Conservation (phyloP, 352 stramenopile genomes). For the Phytophthora europaea region DNA sequence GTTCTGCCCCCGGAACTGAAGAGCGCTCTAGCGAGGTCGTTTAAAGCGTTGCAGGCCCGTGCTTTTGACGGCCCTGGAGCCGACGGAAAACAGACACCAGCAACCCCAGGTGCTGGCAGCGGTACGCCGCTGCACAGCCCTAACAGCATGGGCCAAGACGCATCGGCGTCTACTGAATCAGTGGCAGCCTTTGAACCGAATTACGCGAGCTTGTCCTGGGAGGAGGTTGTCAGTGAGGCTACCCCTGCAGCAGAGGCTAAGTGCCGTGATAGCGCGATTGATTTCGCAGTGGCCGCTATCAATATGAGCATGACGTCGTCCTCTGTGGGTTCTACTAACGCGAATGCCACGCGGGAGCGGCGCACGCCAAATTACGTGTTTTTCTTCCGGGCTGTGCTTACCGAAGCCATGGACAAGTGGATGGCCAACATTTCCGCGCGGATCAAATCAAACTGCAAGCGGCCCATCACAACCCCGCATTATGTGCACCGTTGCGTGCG, state of each 20-base stretch:
- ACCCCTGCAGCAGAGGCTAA: slow-evolving; percentile 64
- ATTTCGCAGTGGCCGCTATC: slow-evolving; percentile 77
- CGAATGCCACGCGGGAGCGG: slow-evolving; percentile 80
- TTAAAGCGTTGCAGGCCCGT: slow-evolving; percentile 81
- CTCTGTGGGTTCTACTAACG: slow-evolving; percentile 73
- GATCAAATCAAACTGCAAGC: slow-evolving; percentile 75
- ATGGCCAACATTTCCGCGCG: slow-evolving; percentile 79
- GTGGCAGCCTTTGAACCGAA: slow-evolving; percentile 58
- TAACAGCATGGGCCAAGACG: slow-evolving; percentile 54
- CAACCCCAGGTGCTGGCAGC: slow-evolving; percentile 47
- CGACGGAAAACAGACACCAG: slow-evolving; percentile 50
- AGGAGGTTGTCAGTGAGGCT: slow-evolving; percentile 74
- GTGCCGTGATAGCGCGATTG: slow-evolving; percentile 72
- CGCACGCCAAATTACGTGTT: slow-evolving; percentile 89
- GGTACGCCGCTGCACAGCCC: slow-evolving; percentile 77
- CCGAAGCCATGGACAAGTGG: slow-evolving; percentile 92
- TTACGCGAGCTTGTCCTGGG: slow-evolving; percentile 76
- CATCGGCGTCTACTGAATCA: slow-evolving; percentile 32
- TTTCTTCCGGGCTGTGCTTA: slow-evolving; percentile 84
- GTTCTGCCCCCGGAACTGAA: slow-evolving; percentile 80
- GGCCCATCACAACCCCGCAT: slow-evolving; percentile 84
- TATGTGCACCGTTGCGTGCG: slow-evolving; percentile 89
- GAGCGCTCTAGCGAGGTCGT: slow-evolving; percentile 70
- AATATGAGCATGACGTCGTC: slow-evolving; percentile 87
- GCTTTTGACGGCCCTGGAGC: slow-evolving; percentile 60